Evolutionary conservation across 2,329 filamentous ascomycete species (phyloP), one percentile per base, ranked within the genome.

Genomic region (Trichoderma guizhouense): DNA sequence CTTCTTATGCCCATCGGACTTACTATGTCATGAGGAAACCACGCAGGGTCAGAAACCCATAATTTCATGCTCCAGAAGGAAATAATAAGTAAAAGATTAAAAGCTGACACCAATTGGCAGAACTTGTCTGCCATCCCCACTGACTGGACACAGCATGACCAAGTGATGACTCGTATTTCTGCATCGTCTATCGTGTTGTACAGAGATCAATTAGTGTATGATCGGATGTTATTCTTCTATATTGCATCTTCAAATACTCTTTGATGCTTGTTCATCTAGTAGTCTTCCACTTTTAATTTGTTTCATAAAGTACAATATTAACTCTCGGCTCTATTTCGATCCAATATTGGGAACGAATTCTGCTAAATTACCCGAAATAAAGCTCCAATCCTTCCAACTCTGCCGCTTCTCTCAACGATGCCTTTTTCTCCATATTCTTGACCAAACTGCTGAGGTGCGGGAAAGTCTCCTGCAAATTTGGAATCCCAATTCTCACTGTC

Each of bases 191-290:
- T 39, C 36, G 0, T 18, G 3, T 39, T 39, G 36, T 39, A 39
- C 6, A 39, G 1, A 39, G 6, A 7, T 7, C 36, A 39, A 3
- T 39, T 7, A 3, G 36, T 3, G 7, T 39, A 39, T 39, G 6
- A 3, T 39, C 18, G 36, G 36, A 39, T 47, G 7, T 47, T 18
- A 5, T n/a, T 47, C 0, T n/a, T 47, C 0, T 47, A n/a, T 47
- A 47, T 18, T 7, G 15, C 8, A 47, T 47, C 3, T 1, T n/a
- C 39, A 47, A n/a, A 47, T 47, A n/a, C 3, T n/a, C 2, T 18
- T n/a, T 0, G 18, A 15, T 47, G 0, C 15, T 18, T 47, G 1
- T n/a, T 47, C 8, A 47, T 0, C 18, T 18, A 8, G 18, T 15
- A 47, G 39, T 5, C 18, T 0, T 47, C 5, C 3, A n/a, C 15